phyloP scores from a whole-genome alignment of 2,329 filamentous ascomycete species.

The Amylocarpus encephaloides region DNA sequence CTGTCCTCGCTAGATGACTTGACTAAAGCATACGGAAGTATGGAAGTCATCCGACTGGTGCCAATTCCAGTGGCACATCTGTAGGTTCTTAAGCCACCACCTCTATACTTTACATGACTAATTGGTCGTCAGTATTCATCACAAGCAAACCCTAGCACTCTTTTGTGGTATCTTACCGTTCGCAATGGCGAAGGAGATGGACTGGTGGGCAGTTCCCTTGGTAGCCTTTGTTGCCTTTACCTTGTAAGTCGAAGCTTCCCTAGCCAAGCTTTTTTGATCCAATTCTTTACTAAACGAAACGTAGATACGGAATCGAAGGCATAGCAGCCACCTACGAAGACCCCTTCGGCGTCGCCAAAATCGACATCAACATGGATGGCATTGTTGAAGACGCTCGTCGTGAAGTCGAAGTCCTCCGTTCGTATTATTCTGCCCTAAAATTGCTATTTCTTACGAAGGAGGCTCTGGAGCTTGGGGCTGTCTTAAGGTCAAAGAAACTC shows the following conservation, averaged over 20 bases:
- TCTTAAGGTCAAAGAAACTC: no score
- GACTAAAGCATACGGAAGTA: conserved; percentile 52
- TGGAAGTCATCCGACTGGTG: conserved; percentile 61
- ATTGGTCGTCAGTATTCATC: conserved; percentile 44
- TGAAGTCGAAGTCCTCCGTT: conserved; percentile 51
- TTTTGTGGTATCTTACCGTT: conserved; percentile 57
- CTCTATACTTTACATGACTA: conserved; percentile 11
- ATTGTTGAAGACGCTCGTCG: conserved; percentile 54
- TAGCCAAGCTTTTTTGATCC: no score
- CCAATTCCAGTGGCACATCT: conserved; percentile 58
- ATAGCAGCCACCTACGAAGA: conserved; percentile 51
- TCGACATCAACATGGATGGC: conserved; percentile 63
- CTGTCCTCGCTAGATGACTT: conserved; percentile 50
- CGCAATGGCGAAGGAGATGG: conserved; percentile 55
- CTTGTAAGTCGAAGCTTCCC: conserved; percentile 29
- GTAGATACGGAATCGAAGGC: conserved; percentile 51
- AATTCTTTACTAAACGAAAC: neutral
- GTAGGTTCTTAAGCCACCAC: conserved; percentile 22
- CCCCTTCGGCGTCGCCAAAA: conserved; percentile 59
- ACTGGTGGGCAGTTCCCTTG: conserved; percentile 55
- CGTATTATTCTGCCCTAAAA: no score
- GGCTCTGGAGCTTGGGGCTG: no score
- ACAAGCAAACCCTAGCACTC: conserved; percentile 56
- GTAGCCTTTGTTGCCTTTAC: conserved; percentile 56
- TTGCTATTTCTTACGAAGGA: no score